A percentile compares a stretch with the other conserved stretches of the same genome.
phyloP scores from a whole-genome alignment of 2,329 filamentous ascomycete genomes.

The Penicillium polonicum region DNA sequence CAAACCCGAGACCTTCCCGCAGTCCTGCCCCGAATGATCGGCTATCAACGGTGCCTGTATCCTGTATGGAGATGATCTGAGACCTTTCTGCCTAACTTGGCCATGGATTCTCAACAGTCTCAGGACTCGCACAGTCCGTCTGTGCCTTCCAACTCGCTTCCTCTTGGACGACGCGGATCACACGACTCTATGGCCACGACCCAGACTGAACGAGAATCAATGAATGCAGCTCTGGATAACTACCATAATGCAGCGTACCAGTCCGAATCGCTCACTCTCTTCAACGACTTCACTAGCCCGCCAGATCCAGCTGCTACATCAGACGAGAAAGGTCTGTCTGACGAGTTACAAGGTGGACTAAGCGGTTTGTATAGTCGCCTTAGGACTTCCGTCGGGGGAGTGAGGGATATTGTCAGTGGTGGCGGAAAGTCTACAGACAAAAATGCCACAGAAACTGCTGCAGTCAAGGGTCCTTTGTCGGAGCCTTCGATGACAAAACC shows the following conservation, averaged over 20 bases:
- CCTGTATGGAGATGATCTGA: conserved; percentile 15
- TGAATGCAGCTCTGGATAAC: conserved; percentile 75
- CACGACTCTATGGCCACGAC: conserved; percentile 49
- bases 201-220: conserved; percentile 68
- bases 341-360: conserved; percentile 79
- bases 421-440: conserved; percentile 35
- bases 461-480: conserved; percentile 28
- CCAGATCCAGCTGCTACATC: conserved; percentile 62
- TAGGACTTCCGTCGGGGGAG: conserved; percentile 74
- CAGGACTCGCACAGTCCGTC: conserved; percentile 45
- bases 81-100: conserved; percentile 13
- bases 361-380: conserved; percentile 87
- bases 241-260: conserved; percentile 89
- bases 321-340: conserved; percentile 68
- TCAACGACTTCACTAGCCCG: conserved; percentile 76
- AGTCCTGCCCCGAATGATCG: conserved; percentile 10
- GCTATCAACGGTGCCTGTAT: conserved; percentile 1
- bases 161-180: conserved; percentile 49
- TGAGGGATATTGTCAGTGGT: conserved; percentile 53
- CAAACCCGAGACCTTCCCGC: neutral
- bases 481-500: conserved; percentile 29
- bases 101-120: conserved; percentile 40
- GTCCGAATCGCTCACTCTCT: conserved; percentile 80
- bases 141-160: conserved; percentile 45
- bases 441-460: conserved; percentile 24